A percentile compares a stretch with the other conserved stretches of the same genome.
Evolutionary conservation across 805 yeast species (phyloP).

Genomic region (Candida tibetensis): DNA sequence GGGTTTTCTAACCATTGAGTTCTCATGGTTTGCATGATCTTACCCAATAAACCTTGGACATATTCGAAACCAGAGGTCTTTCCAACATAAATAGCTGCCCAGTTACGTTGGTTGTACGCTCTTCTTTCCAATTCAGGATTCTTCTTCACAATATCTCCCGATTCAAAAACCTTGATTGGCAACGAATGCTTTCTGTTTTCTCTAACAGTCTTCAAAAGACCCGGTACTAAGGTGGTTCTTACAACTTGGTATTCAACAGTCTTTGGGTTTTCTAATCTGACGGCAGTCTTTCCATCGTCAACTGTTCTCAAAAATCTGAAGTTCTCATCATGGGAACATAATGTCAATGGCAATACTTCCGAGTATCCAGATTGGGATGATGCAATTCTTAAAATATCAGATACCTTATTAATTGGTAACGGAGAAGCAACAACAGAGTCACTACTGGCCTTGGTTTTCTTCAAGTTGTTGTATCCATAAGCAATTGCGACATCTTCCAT

Average conservation of each 20-base stretch:
- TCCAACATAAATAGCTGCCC: constrained; percentile 94
- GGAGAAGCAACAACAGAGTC: constrained; percentile 82
- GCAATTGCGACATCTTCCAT: constrained; percentile 98
- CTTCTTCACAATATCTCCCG: constrained; percentile 92
- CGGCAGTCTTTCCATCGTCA: constrained; percentile 79
- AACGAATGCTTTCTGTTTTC: constrained; percentile 95
- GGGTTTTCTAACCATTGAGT: constrained; percentile 73
- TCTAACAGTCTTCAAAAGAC: constrained; percentile 88
- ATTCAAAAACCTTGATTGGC: constrained; percentile 93
- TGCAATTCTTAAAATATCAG: constrained; percentile 87
- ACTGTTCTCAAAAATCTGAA: constrained; percentile 74
- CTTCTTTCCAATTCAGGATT: constrained; percentile 78
- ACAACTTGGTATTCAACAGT: constrained; percentile 97
- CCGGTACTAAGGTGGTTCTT: constrained; percentile 91
- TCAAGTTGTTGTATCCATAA: constrained; percentile 88
- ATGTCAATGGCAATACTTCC: constrained; percentile 92
- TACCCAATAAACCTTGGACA: constrained; percentile 91
- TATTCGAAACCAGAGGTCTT: constrained; percentile 92
- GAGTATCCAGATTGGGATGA: constrained; percentile 94
- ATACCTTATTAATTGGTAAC: constrained; percentile 83
- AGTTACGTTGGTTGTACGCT: constrained; percentile 88
- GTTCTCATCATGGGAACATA: constrained; percentile 96
- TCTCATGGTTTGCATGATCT: constrained; percentile 94
- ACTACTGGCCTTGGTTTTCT: constrained; percentile 73
- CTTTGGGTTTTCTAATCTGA: constrained; percentile 92